These are phyloP conservation scores for Martensiomyces pterosporus DNA, from an alignment of 192 early-diverging fungal species.

Conservation along the genomic window DNA sequence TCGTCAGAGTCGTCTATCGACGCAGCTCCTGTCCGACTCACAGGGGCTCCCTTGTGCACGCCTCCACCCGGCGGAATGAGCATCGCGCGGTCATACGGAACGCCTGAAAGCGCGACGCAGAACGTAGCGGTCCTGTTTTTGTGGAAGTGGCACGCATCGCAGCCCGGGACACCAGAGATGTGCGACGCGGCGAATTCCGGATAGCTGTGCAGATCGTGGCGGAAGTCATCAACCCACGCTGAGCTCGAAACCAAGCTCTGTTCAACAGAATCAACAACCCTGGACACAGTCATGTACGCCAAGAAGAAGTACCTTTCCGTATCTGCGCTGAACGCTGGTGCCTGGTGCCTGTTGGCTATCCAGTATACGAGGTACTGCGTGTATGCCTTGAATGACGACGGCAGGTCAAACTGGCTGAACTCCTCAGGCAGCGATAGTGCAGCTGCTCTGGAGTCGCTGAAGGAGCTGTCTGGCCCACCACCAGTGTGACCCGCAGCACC, in stretches of 20 bases:
- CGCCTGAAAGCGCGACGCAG: conserved; percentile 22
- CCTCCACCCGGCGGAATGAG: conserved; percentile 25
- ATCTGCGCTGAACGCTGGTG: conserved; percentile 11
- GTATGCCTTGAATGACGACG: conserved; percentile 41
- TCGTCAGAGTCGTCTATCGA: neutral
- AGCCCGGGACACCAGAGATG: conserved; percentile 25
- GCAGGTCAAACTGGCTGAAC: conserved; percentile 38
- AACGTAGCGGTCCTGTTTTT: conserved; percentile 40
- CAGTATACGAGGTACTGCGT: conserved; percentile 46
- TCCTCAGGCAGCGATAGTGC: conserved; percentile 36
- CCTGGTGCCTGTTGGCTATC: conserved; percentile 29
- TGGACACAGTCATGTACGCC: conserved; percentile 33
- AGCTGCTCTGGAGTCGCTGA: neutral
- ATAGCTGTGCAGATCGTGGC: conserved; percentile 18
- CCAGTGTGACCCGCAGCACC: conserved; percentile 7
- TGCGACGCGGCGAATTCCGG: conserved; percentile 9
- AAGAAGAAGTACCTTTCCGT: conserved; percentile 37
- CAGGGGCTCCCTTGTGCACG: neutral
- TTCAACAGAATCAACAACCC: conserved; percentile 37
- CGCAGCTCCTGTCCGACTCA: neutral
- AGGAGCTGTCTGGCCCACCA: neutral
- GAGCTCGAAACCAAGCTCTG: conserved; percentile 45
- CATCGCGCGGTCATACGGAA: conserved; percentile 18
- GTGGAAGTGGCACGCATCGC: conserved; percentile 43
- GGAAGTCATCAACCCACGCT: conserved; percentile 34